Evolutionary conservation across 345 rosid species (phyloP), one percentile per base, ranked within the genome.

Genomic region (Gossypium raimondii): DNA sequence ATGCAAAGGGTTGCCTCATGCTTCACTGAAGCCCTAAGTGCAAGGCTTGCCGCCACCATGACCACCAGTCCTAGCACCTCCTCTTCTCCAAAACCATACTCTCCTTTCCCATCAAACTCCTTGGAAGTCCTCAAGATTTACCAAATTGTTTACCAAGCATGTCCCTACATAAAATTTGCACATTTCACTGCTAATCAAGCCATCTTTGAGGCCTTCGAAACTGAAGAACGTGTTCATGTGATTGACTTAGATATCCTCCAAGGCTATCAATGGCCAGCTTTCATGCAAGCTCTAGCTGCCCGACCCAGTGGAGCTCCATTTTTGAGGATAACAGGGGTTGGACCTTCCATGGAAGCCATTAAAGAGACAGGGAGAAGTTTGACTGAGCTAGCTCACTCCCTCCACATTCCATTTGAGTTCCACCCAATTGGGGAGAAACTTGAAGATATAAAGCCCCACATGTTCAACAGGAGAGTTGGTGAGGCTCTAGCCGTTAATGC

Each of bases 261-360:
- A 51, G 93, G 93, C 25, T 89, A 89, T 81, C 93, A 89, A 56
- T 89, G 93, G 93, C 93, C 93, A 8, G 93, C 93, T 51, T 84
- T 89, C 84, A 89, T 89, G 93, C 93, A 87, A 80, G 93, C 91
- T 59, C 80, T 89, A 9, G 89, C 89, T 11, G 90, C 88, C 41
- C 77, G 93, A 65, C 86, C 91, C 0, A 83, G 78, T 0, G 91
- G 91, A 5, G 82, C 91, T 66, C 91, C 91, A 0, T 89, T 87
- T 73, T 88, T 89, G 17, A 80, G 91, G 51, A 86, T 89, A 61
- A 89, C 93, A 0, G 93, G 93, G 24, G 88, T 89, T 0, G 89
- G 90, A 24, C 61, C 88, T 1, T 47, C 80, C 2, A 73, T 84
- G 11, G 87, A 87, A 13, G 45, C 76, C 7, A 85, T 85, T 2